These are phyloP conservation scores for Penicillium psychrofluorescens DNA, from an alignment of 495 filamentous ascomycete genomes.

Conservation along the genomic window DNA sequence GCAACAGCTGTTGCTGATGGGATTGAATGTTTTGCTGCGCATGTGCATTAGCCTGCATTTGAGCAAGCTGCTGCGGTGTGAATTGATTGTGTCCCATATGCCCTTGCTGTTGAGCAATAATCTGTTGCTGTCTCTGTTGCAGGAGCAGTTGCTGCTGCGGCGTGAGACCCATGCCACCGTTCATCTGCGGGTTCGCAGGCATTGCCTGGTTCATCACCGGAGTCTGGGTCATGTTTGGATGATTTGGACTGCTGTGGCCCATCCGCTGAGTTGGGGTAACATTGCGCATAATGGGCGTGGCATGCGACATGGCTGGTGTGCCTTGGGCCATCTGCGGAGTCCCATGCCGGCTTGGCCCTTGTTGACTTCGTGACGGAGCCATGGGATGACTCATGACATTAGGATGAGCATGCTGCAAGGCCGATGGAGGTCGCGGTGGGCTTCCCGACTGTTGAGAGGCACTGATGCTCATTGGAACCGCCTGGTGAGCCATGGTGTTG, in stretches of 20 bases:
- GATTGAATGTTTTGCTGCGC: slow-evolving; percentile 49
- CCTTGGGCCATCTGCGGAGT: slow-evolving; percentile 76
- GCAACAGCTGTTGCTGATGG: slow-evolving; percentile 37
- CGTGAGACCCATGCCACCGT: slow-evolving; percentile 25
- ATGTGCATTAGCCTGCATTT: slow-evolving; percentile 37
- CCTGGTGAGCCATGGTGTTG: slow-evolving; percentile 41
- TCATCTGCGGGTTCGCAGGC: slow-evolving; percentile 38
- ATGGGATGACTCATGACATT: slow-evolving; percentile 65
- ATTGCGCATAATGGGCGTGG: slow-evolving; percentile 61
- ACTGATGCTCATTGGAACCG: slow-evolving; percentile 73
- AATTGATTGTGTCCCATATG: slow-evolving; percentile 37
- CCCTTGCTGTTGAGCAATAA: slow-evolving; percentile 40
- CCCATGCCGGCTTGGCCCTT: slow-evolving; percentile 63
- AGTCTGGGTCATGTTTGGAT: slow-evolving; percentile 49
- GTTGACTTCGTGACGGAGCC: slow-evolving; percentile 73
- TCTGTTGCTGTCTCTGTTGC: slow-evolving; percentile 43
- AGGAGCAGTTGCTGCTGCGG: slow-evolving; percentile 40
- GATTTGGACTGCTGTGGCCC: slow-evolving; percentile 61
- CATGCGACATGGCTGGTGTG: slow-evolving; percentile 71
- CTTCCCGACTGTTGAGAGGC: slow-evolving; percentile 70
- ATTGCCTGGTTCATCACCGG: slow-evolving; percentile 51
- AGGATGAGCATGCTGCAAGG: slow-evolving; percentile 62
- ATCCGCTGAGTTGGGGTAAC: slow-evolving; percentile 66
- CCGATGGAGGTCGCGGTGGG: slow-evolving; percentile 69
- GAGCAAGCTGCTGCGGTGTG: slow-evolving; percentile 38